These are phyloP conservation scores for Paramecium biaurelia DNA, from an alignment of 73 alveolate species.

Conservation along the genomic window DNA sequence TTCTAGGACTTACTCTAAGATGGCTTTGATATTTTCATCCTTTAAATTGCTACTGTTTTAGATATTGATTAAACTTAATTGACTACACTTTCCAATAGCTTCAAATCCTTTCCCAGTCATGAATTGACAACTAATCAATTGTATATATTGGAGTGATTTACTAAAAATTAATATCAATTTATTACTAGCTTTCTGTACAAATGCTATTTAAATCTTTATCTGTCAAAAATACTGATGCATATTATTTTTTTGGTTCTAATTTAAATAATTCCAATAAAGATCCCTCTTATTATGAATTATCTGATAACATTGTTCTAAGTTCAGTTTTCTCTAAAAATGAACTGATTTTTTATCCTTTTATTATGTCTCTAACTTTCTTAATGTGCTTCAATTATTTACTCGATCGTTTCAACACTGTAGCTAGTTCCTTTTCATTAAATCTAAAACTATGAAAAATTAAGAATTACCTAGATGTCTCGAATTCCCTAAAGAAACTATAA, in stretches of 20 bases:
- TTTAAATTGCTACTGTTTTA: not conserved
- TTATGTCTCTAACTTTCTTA: conserved; percentile 1
- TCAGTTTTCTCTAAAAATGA: not conserved
- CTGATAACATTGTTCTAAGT: not conserved
- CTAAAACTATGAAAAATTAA: not conserved
- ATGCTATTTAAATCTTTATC: conserved; percentile 19
- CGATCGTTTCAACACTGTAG: conserved; percentile 6
- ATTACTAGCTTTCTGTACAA: not conserved
- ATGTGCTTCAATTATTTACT: conserved; percentile 25
- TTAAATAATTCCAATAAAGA: not conserved
- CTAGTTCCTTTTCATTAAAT: conserved; percentile 11
- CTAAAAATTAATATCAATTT: not conserved
- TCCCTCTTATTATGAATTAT: not conserved
- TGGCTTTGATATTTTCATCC: conserved; percentile 1
- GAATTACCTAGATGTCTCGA: not conserved
- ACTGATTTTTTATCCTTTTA: conserved; percentile 19
- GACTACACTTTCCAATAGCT: not conserved
- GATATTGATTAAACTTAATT: not conserved
- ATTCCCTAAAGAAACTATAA: conserved; percentile 28
- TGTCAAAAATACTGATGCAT: conserved; percentile 16
- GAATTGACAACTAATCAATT: conserved; percentile 1
- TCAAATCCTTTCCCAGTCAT: conserved; percentile 49
- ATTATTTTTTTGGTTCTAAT: not conserved
- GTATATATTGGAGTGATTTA: conserved; percentile 7
- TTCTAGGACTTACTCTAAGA: not conserved